Conservation (phyloP, 129 eudicot genomes). For the Silybum marianum region DNA sequence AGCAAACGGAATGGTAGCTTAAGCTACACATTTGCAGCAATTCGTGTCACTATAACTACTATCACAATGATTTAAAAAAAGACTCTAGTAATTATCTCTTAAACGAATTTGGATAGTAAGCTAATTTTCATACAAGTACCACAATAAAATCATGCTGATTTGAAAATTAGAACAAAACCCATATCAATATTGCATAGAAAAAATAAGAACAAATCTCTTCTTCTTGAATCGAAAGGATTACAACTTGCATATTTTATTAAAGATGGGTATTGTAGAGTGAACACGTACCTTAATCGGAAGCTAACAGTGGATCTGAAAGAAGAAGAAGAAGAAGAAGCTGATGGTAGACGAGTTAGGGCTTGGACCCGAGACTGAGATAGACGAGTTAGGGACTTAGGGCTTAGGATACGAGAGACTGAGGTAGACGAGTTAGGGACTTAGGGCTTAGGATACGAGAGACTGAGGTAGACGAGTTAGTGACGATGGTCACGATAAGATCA, state of each 20-base stretch:
- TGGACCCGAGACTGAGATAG: too few species aligned
- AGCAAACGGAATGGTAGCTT: constrained; percentile 5
- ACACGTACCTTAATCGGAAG: constrained; percentile 28
- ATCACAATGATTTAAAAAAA: constrained; percentile 14
- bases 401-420: too few species aligned
- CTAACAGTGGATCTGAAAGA: constrained; percentile 31
- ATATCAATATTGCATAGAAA: too few species aligned
- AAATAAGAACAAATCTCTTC: neutral
- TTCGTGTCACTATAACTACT: neutral
- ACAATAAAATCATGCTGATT: constrained; percentile 1
- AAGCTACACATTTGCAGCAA: too few species aligned
- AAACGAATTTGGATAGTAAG: too few species aligned
- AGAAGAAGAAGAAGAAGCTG: constrained; percentile 21
- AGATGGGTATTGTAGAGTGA: constrained; percentile 19
- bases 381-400: too few species aligned
- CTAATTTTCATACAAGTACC: neutral
- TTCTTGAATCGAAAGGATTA: neutral
- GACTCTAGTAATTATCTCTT: neutral
- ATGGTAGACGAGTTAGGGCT: too few species aligned
- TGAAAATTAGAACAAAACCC: neutral
- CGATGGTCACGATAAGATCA: too few species aligned
- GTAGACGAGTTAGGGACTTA: too few species aligned
- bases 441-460: too few species aligned
- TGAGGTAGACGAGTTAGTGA: too few species aligned
- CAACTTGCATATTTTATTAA: neutral